A percentile compares a stretch with the other conserved stretches of the same genome.
These are phyloP conservation scores for Coccomyxa sp. DNA, from an alignment of 139 green algal species.

Conservation along the genomic window DNA sequence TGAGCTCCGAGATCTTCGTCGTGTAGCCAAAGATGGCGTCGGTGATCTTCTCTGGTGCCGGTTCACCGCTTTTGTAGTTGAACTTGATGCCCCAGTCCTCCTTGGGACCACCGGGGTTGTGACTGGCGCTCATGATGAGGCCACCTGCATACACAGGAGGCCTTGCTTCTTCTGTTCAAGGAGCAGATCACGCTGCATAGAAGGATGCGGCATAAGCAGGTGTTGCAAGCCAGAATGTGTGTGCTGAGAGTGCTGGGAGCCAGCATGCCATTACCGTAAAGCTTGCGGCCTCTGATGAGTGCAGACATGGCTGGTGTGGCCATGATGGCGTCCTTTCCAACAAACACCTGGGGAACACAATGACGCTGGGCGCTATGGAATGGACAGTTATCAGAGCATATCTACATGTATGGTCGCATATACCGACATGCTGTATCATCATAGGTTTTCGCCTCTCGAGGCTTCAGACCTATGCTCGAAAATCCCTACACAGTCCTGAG, in stretches of 20 bases:
- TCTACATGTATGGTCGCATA: too few relatives aligned
- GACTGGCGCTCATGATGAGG: constrained; percentile 96
- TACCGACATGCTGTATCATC: neutral
- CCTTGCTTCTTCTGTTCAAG: too few relatives aligned
- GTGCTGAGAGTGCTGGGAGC: too few relatives aligned
- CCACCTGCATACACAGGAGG: constrained; percentile 59
- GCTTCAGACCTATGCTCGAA: too few relatives aligned
- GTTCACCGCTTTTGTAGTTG: constrained; percentile 95
- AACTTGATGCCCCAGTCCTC: constrained; percentile 99
- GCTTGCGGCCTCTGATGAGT: constrained; percentile 83
- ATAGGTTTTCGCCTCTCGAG: neutral
- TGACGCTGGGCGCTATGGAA: neutral
- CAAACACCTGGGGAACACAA: constrained; percentile 72
- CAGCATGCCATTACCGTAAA: too few relatives aligned
- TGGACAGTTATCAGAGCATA: neutral
- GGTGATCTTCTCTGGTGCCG: constrained; percentile 96
- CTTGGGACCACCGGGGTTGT: constrained; percentile 97
- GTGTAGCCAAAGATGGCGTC: constrained; percentile 96
- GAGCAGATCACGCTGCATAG: too few relatives aligned
- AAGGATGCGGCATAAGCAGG: too few relatives aligned
- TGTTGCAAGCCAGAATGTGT: too few relatives aligned
- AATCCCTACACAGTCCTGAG: too few relatives aligned
- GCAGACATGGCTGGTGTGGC: constrained; percentile 96
- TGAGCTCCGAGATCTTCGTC: constrained; percentile 73
- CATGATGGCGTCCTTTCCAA: constrained; percentile 94